Evolutionary conservation across 768 basidiomycete species (phyloP).

Genomic region (Terana coerulea): DNA sequence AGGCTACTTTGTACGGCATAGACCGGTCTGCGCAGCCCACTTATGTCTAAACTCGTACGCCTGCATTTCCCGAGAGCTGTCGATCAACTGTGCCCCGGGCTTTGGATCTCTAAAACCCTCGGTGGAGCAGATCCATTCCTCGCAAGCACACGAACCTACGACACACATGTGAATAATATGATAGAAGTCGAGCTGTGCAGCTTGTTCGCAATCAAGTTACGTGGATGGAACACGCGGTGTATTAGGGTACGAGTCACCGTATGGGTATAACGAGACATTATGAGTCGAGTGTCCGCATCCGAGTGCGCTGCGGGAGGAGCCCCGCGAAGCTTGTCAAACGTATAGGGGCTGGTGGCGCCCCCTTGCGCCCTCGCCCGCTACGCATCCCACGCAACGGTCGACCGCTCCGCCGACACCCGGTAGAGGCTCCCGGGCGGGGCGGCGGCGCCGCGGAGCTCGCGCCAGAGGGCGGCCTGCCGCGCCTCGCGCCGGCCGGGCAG

Average conservation of each 20-base stretch:
- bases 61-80: background rate
- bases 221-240: background rate
- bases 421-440: conserved; percentile 12
- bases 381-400: conserved; percentile 30
- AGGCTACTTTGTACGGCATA: too few species aligned
- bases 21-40: background rate
- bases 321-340: background rate
- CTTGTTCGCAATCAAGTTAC: background rate
- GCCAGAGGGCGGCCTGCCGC: conserved; percentile 28
- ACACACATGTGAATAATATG: background rate
- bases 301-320: background rate
- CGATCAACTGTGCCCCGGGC: background rate
- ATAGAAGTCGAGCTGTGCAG: background rate
- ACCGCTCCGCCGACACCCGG: conserved; percentile 44
- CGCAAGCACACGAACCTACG: too few species aligned
- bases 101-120: conserved; percentile 1
- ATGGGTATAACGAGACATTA: too few species aligned
- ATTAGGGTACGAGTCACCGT: background rate
- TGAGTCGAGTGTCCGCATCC: background rate
- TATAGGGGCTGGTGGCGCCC: background rate
- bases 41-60: too few species aligned
- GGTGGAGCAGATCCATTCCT: background rate
- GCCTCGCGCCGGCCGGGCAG: conserved; percentile 37
- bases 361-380: background rate
- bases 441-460: conserved; percentile 16